phyloP scores from a whole-genome alignment of 352 stramenopile genomes.

The Thraustochytrium sp. region DNA sequence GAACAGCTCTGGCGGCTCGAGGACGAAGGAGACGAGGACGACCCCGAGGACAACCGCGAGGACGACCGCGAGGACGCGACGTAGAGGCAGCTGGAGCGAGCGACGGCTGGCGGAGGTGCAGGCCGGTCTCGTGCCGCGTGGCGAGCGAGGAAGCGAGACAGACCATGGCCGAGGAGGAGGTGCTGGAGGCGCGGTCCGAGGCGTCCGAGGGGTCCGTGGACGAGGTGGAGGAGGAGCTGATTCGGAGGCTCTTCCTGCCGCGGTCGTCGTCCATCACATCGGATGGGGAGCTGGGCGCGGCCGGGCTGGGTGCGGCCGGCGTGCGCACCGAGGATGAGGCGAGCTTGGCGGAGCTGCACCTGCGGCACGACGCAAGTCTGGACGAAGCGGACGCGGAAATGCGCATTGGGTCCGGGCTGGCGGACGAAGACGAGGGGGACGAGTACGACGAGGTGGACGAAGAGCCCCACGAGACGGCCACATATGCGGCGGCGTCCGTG shows the following conservation, averaged over 20 bases:
- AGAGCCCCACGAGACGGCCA: not conserved
- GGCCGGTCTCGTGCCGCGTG: too few relatives aligned
- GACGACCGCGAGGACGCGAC: not conserved
- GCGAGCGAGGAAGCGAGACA: too few relatives aligned
- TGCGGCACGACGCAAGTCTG: not conserved
- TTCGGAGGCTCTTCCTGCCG: conserved; percentile 28
- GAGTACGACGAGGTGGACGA: not conserved
- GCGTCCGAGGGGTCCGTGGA: too few relatives aligned
- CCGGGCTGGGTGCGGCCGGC: not conserved
- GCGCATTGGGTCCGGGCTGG: too few relatives aligned
- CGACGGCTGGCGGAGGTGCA: too few relatives aligned
- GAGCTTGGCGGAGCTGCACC: not conserved
- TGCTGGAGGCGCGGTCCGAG: too few relatives aligned
- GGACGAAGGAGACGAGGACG: not conserved
- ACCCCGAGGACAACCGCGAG: not conserved
- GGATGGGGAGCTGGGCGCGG: not conserved
- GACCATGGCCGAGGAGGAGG: too few relatives aligned
- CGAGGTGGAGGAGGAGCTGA: conserved; percentile 38
- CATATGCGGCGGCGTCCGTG: not conserved
- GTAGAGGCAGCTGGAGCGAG: too few relatives aligned
- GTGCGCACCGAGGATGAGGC: not conserved
- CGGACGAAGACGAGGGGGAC: not conserved
- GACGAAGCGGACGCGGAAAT: too few relatives aligned
- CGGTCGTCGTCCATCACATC: conserved; percentile 3
- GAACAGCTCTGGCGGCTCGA: too few relatives aligned